These are phyloP conservation scores for Alternaria triticimaculans DNA, from an alignment of 2,329 filamentous ascomycete species.

Conservation along the genomic window DNA sequence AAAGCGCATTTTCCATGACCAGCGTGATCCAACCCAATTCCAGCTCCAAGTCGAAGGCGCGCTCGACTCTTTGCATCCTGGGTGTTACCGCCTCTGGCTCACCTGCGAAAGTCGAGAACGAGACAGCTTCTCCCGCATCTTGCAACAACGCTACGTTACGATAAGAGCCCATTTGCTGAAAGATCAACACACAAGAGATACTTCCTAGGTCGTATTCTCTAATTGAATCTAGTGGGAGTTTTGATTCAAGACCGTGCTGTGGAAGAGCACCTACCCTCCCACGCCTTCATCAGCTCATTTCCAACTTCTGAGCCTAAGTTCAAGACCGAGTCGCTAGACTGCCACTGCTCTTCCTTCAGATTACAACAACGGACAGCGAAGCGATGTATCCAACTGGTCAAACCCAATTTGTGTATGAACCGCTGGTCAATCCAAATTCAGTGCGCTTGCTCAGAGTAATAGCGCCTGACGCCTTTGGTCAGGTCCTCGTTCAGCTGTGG, in stretches of 20 bases:
- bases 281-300: background rate
- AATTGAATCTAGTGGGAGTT: background rate
- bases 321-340: background rate
- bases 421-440: background rate
- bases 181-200: background rate
- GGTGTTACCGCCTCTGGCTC: background rate
- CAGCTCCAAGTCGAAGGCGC: no score
- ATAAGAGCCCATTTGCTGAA: background rate
- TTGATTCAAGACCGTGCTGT: background rate
- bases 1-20: background rate
- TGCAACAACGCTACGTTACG: background rate
- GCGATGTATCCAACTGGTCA: background rate
- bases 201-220: background rate
- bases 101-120: background rate
- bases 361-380: background rate
- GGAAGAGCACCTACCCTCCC: background rate
- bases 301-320: background rate
- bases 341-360: background rate
- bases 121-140: background rate
- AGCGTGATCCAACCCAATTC: background rate
- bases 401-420: background rate
- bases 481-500: background rate
- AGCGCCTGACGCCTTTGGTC: background rate
- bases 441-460: background rate
- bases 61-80: background rate